Base-by-base conservation (phyloP, 495 filamentous ascomycete species). In the Opeltia flavorubescens region DNA sequence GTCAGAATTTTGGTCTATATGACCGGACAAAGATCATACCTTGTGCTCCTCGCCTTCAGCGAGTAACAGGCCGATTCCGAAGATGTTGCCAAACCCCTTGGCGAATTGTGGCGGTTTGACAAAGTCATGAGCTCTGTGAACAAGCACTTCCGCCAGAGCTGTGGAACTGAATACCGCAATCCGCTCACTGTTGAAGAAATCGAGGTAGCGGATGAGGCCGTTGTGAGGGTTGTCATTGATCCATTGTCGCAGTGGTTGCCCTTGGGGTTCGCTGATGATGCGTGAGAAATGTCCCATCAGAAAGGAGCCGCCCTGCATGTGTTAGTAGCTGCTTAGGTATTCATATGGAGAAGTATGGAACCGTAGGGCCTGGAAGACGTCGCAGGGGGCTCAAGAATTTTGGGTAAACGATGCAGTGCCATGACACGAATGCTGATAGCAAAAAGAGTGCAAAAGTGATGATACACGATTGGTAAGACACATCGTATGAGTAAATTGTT, bases 391-490 rank as follows among this genome's bases (percentile, higher is more conserved):
- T 86, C 48, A 93, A 66, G 54, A 80, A 68, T 33, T 73, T 68
- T 2, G 86, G 88, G 55, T 80, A 93, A 33, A 89, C 54, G 1
- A 86, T 40, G n/a, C n/a, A n/a, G n/a, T n/a, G n/a, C n/a, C n/a
- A n/a, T n/a, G n/a, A n/a, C n/a, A n/a, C n/a, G n/a, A n/a, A n/a
- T n/a, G n/a, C n/a, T n/a, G n/a, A n/a, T n/a, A n/a, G n/a, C n/a
- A n/a, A n/a, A n/a, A n/a, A n/a, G n/a, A n/a, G n/a, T n/a, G n/a
- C n/a, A n/a, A n/a, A n/a, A n/a, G n/a, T n/a, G n/a, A n/a, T n/a
- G n/a, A n/a, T n/a, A n/a, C n/a, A n/a, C n/a, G n/a, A n/a, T n/a
- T n/a, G n/a, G n/a, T n/a, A n/a, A n/a, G n/a, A n/a, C n/a, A n/a
- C n/a, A n/a, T n/a, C n/a, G n/a, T n/a, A n/a, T n/a, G n/a, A n/a